Evolutionary conservation across 768 basidiomycete genomes (phyloP), one percentile per base, ranked within the genome.

Genomic region (Tricholoma hemisulphureum): DNA sequence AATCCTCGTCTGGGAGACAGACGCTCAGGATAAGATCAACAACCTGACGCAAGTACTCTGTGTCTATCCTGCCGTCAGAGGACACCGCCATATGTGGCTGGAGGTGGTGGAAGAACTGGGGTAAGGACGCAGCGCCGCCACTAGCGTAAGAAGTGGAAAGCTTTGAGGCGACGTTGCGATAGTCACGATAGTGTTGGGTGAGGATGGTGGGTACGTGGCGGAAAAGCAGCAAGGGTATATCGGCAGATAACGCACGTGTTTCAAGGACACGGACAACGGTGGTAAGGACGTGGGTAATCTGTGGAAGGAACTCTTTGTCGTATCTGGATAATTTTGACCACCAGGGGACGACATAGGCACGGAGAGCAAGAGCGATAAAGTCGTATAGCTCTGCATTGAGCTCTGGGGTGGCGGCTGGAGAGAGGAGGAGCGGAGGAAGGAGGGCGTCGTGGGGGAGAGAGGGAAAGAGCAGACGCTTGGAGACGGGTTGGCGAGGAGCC

Each of bases 61-160:
- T 78, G 65, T 94, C 83, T 35, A 91, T 73, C 20, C 65, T 63
- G n/a, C 87, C 89, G 45, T 90, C 84, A 2, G 83, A 48, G 1
- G 80, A 77, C 46, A 95, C 63, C 7, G 92, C 94, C 71, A 93
- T 87, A 70, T 95, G 94, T 11, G 92, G 88, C 62, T 96, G 93
- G 5, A 89, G 75, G 52, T 83, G 82, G 69, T 93, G 89, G 68
- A 95, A 95, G 56, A 94, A 79, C 61, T 80, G 77, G 1, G 85
- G 78, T 2, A 89, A 75, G 20, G 84, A 77, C 2, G 83, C 75
- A 1, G 86, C 83, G 18, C 85, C 87, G 1, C 87, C 88, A 1
- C 76, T 67, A 1, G 89, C 89, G 60, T 93, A 93, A 0, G 89
- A 86, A 0, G 88, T 85, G 59, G 78, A 77, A 2, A 82, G 68